Conservation (phyloP, 179 eudicot genomes). For the Pouteria campechiana region DNA sequence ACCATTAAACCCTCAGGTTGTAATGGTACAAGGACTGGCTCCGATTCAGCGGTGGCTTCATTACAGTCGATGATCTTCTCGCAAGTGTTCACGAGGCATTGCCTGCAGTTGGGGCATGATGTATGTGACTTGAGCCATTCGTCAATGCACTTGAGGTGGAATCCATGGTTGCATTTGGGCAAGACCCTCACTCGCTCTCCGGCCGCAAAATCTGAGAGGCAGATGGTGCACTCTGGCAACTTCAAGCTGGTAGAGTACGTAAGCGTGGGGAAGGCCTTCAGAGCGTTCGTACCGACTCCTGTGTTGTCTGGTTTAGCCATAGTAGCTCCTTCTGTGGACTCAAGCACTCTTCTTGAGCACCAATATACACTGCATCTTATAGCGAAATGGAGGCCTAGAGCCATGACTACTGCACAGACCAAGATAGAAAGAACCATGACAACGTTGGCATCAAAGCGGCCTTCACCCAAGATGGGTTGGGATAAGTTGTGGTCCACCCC, state of each 20-base stretch:
- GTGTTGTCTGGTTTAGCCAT: constrained; percentile 38
- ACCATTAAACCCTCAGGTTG: constrained; percentile 30
- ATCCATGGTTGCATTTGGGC: constrained; percentile 48
- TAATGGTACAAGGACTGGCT: constrained; percentile 22
- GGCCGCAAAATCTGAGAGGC: constrained; percentile 28
- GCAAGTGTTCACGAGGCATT: constrained; percentile 33
- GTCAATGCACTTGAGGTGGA: constrained; percentile 37
- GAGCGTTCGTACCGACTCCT: constrained; percentile 74
- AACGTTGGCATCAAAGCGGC: constrained; percentile 67
- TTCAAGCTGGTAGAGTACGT: constrained; percentile 34
- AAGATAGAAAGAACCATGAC: constrained; percentile 88
- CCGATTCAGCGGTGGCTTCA: neutral
- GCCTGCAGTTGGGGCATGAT: constrained; percentile 48
- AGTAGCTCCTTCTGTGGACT: constrained; percentile 12
- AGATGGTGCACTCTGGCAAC: constrained; percentile 37
- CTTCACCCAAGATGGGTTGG: constrained; percentile 20
- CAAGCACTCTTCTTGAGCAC: constrained; percentile 44
- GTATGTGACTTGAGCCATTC: constrained; percentile 46
- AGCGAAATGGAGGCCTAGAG: constrained; percentile 62
- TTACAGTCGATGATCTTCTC: constrained; percentile 18
- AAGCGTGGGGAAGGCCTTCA: constrained; percentile 55
- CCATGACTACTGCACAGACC: constrained; percentile 76
- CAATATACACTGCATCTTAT: constrained; percentile 64
- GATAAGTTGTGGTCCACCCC: constrained; percentile 13
- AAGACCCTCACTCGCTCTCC: constrained; percentile 25